Base-by-base conservation (phyloP, 345 rosid species). In the Pistacia atlantica region DNA sequence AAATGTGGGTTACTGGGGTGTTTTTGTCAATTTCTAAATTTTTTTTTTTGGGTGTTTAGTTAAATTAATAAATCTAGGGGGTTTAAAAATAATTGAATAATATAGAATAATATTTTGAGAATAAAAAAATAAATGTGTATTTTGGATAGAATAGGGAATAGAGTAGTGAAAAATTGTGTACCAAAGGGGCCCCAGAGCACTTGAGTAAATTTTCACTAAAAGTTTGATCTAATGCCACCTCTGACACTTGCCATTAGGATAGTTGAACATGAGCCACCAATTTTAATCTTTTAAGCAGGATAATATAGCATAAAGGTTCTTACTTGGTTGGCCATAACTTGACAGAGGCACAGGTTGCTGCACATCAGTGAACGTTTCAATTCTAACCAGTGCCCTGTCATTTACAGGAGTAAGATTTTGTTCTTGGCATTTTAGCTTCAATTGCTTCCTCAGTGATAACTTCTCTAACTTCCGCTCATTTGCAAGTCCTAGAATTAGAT, bases 381-480 rank as follows among this genome's bases (percentile, higher is more conserved):
- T 60, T 79, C 78, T 80, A 73, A 83, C 82, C 52, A 90, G 78
- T 83, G 91, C 86, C 82, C 85, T 86, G 73, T 91, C 89, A 57
- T 81, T 74, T 46, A 80, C 69, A 52, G 86, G 75, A 80, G 85
- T 76, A 37, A 85, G 84, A 83, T 78, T 92, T 84, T 90, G 95
- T 77, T 92, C 97, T 76, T 89, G 98, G 82, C 97, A 93, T 79
- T 96, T 93, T 48, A 93, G 78, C 84, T 96, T 96, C 88, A 96
- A 83, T 78, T 96, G 97, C 85, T 93, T 96, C 87, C 87, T 93
- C 78, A 93, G 76, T 72, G 99, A 93, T 78, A 96, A 78, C 75
- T 83, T 91, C 82, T 91, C 99, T 42, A 72, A 80, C 80, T 80
- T 87, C 77, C 82, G 76, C 83, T 92, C 95, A 81, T 84, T 84